Base-by-base conservation (phyloP, 371 early-diverging fungal species). In the Rhizopus microsporus region DNA sequence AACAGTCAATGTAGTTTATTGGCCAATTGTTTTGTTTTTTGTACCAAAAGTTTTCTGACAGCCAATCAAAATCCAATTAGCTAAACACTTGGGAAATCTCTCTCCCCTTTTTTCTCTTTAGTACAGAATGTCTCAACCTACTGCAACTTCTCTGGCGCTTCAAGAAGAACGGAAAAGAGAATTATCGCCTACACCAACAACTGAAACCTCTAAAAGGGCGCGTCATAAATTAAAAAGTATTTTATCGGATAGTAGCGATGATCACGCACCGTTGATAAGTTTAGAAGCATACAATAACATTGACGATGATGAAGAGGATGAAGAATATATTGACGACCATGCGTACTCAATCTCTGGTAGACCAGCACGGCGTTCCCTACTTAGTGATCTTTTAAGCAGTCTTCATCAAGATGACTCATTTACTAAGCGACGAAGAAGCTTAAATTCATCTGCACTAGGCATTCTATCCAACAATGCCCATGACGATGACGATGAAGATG, bases 401-500 rank as follows among this genome's bases (percentile, higher is more conserved):
- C 49, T 54, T 32, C 52, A 42, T 38, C 29, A 59, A 37, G 51
- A 53, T 17, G 37, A 33, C 16, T 7, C 32, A 48, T n/a, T 39
- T 44, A 8, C 12, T 10, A 31, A 17, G 7, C 12, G 54, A 54
- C 15, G 54, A 48, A 45, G 48, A 13, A 49, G 58, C 9, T 12
- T 35, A 30, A 43, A 56, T 40, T 35, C 52, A 2, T 62, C 60
- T 16, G 40, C 55, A 7, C 35, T 55, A 34, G 46, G 53, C 30
- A 23, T 23, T 23, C 23, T 23, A 35, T 39, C 29, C 23, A 23
- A 13, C 15, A 38, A 6, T 15, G 29, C 39, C 9, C n/a, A 56
- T 7, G 58, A 52, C 16, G 62, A 59, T n/a, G 59, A 56, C 9
- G 56, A 44, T 15, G 65, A 67, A 12, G 60, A 53, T 9, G 59